Evolutionary conservation across 345 rosid species (phyloP).

Genomic region (Boechera retrofracta): DNA sequence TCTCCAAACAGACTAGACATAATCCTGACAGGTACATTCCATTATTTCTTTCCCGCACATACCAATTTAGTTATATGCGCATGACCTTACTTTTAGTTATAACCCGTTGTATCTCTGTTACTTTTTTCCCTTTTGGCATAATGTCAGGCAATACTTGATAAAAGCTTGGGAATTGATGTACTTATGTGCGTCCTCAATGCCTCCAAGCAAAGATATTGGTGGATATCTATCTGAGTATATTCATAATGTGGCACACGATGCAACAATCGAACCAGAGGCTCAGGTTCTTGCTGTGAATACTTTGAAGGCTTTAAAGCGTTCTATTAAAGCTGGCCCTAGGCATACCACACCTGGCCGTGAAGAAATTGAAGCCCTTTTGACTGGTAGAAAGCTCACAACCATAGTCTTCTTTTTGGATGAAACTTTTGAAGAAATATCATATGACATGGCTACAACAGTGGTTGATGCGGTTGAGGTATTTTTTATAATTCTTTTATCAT

Average conservation of each 20-base stretch:
- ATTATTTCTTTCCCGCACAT: constrained; percentile 20
- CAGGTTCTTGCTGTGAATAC: constrained; percentile 82
- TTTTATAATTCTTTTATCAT: neutral
- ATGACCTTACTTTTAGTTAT: neutral
- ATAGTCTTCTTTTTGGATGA: constrained; percentile 96
- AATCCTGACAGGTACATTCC: constrained; percentile 76
- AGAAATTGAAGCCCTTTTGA: constrained; percentile 93
- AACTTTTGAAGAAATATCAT: constrained; percentile 96
- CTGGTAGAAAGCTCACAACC: constrained; percentile 85
- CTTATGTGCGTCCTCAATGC: constrained; percentile 95
- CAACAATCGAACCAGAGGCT: constrained; percentile 70
- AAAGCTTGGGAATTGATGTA: constrained; percentile 97
- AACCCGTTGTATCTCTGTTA: neutral
- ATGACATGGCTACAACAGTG: constrained; percentile 96
- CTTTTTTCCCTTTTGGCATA: neutral
- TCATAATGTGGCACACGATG: constrained; percentile 78
- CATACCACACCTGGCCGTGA: constrained; percentile 89
- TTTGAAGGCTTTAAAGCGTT: constrained; percentile 83
- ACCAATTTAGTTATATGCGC: neutral
- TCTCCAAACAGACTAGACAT: constrained; percentile 95
- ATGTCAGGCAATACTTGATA: constrained; percentile 74
- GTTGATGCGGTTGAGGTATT: constrained; percentile 98
- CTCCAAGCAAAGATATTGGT: constrained; percentile 97
- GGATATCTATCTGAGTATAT: constrained; percentile 92
- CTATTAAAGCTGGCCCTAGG: constrained; percentile 96